phyloP scores from a whole-genome alignment of 371 early-diverging fungal genomes.

The Mortierella sp. region DNA sequence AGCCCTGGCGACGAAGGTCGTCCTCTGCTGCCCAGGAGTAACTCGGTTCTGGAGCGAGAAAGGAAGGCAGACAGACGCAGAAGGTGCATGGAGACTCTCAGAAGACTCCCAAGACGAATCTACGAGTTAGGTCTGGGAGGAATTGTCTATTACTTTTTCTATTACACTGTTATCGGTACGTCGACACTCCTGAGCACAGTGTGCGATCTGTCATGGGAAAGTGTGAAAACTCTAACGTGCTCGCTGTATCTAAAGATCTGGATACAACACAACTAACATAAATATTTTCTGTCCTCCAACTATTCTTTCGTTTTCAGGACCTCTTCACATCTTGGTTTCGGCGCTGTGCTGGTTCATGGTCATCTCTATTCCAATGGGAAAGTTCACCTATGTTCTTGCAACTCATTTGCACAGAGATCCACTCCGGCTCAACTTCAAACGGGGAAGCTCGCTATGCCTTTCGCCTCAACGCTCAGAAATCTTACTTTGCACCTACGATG shows the following conservation, averaged over 20 bases:
- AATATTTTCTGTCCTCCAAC: too few species aligned
- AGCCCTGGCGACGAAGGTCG: conserved; percentile 35
- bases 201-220: too few species aligned
- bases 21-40: conserved; percentile 42
- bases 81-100: conserved; percentile 16
- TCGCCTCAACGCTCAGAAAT: conserved; percentile 63
- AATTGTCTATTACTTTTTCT: conserved; percentile 65
- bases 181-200: too few species aligned
- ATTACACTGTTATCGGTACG: conserved; percentile 64
- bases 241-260: too few species aligned
- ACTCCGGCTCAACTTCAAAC: conserved; percentile 78
- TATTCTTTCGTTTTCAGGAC: conserved; percentile 59
- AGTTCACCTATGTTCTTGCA: conserved; percentile 80
- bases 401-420: conserved; percentile 82
- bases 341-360: conserved; percentile 88
- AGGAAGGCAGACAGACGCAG: conserved; percentile 16
- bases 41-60: conserved; percentile 37
- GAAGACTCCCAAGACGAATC: conserved; percentile 25
- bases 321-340: conserved; percentile 80
- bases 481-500: conserved; percentile 82
- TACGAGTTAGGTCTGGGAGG: conserved; percentile 68
- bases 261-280: too few species aligned
- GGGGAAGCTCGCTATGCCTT: conserved; percentile 61
- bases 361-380: conserved; percentile 93
- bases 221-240: too few species aligned